Conservation (phyloP, 1,139 yeast species). For the Yamadazyma siamensis region DNA sequence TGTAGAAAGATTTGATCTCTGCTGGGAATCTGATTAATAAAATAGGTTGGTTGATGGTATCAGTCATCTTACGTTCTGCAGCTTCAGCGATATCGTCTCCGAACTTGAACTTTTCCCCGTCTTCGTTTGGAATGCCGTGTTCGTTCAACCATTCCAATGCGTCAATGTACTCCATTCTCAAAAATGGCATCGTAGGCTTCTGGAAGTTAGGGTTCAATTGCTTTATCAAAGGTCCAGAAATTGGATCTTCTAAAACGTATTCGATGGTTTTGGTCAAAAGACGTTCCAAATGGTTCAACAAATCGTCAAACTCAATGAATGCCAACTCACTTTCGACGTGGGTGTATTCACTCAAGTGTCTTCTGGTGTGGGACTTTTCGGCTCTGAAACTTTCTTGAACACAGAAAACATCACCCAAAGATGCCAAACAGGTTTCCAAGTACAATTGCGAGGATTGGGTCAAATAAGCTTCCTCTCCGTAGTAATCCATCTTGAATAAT, state of each 20-base stretch:
- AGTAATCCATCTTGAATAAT: slow-evolving; percentile 86
- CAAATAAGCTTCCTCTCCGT: slow-evolving; percentile 94
- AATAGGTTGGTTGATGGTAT: slow-evolving; percentile 87
- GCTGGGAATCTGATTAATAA: slow-evolving; percentile 93
- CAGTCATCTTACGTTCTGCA: slow-evolving; percentile 98
- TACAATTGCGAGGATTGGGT: slow-evolving; percentile 98
- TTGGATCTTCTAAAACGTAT: slow-evolving; percentile 82
- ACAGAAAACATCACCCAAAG: slow-evolving; percentile 95
- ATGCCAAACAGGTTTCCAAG: slow-evolving; percentile 93
- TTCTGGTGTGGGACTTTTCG: slow-evolving; percentile 97
- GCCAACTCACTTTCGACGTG: slow-evolving; percentile 95
- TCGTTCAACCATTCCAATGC: slow-evolving; percentile 97
- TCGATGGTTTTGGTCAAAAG: slow-evolving; percentile 67
- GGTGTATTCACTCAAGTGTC: slow-evolving; percentile 96
- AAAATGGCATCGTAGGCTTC: slow-evolving; percentile 82
- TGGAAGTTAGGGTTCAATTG: slow-evolving; percentile 90
- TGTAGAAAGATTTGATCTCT: slow-evolving; percentile 95
- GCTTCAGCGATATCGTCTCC: slow-evolving; percentile 99
- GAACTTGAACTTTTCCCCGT: slow-evolving; percentile 84
- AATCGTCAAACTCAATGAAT: slow-evolving; percentile 80
- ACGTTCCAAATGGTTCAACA: slow-evolving; percentile 80
- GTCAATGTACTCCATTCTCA: slow-evolving; percentile 84
- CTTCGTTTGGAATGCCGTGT: slow-evolving; percentile 90
- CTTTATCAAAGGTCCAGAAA: slow-evolving; percentile 83
- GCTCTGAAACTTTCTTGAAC: slow-evolving; percentile 99